phyloP scores from a whole-genome alignment of 176 grass and related monocot genomes.

The Carex myosuroides region DNA sequence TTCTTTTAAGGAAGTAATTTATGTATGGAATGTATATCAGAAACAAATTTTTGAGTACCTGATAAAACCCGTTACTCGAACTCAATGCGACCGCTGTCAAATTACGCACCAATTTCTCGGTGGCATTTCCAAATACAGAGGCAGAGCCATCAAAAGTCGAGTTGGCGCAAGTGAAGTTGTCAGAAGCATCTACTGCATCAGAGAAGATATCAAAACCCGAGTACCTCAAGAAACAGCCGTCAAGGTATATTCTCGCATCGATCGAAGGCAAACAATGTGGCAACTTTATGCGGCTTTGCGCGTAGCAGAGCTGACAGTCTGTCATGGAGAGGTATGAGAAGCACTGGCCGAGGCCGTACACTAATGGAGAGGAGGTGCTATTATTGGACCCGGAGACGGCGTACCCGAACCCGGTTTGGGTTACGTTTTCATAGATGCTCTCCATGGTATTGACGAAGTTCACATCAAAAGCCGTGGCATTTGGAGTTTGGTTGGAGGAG shows the following conservation, averaged over 20 bases:
- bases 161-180: conserved; percentile 51
- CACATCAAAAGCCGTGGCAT: conserved; percentile 44
- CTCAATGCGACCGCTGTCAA: conserved; percentile 39
- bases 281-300: conserved; percentile 58
- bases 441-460: conserved; percentile 59
- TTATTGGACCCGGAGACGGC: conserved; percentile 31
- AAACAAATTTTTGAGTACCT: background rate
- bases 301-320: conserved; percentile 76
- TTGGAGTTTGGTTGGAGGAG: background rate
- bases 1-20: background rate
- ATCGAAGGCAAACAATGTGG: conserved; percentile 55
- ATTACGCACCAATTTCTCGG: conserved; percentile 32
- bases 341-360: conserved; percentile 64
- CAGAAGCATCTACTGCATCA: conserved; percentile 29
- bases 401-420: conserved; percentile 41
- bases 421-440: conserved; percentile 57
- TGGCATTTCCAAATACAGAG: conserved; percentile 11
- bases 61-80: conserved; percentile 15
- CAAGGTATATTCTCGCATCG: conserved; percentile 50
- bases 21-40: too few species aligned
- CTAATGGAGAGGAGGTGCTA: background rate
- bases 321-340: conserved; percentile 50
- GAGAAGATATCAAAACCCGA: conserved; percentile 32
- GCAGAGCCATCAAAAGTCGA: background rate
- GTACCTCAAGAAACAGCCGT: conserved; percentile 82